Base-by-base conservation (phyloP, 208 protist genomes). In the Trypanosoma congolense region DNA sequence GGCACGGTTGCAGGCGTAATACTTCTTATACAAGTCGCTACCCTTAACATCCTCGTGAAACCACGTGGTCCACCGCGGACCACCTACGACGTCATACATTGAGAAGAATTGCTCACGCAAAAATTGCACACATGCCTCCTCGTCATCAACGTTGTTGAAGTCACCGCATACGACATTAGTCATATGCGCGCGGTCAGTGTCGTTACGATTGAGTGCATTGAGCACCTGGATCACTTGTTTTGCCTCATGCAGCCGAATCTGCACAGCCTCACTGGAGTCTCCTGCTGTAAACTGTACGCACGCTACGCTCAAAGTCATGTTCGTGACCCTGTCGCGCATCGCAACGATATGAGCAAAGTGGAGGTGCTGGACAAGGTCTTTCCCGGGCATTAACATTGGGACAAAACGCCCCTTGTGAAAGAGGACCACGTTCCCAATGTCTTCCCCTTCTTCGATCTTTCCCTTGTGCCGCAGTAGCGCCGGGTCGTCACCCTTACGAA, bases 371-470 rank as follows among this genome's bases (percentile, higher is more conserved):
- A 68, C 73, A 19, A 84, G 42, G 28, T 93, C 86, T 25, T 70
- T 72, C 4, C 86, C 86, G 0, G 76, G 70, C 76, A 89, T 90
- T 57, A 93, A 69, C 29, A 84, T 60, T 0, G 86, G 86, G 10
- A 86, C 70, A 59, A 93, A 93, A 31, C 86, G 73, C 28, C 80
- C 72, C 66, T 93, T 93, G 77, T 93, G 86, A 61, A 93, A 93
- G 6, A 90, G 43, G 0, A 93, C 26, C 24, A 88, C 86, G 48
- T 93, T 93, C 55, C 86, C 86, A 64, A 93, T 90, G 56, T 93
- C 86, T 53, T 93, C 82, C 25, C 50, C 35, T 42, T 65, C 62
- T 9, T 33, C 43, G 25, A 93, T 76, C 46, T 83, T 87, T 8
- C 71, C 76, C 1, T 38, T 22, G 46, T 87, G 66, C 1, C 65